Evolutionary conservation across 2,329 filamentous ascomycete species (phyloP).

Genomic region (Fusarium beomiforme): DNA sequence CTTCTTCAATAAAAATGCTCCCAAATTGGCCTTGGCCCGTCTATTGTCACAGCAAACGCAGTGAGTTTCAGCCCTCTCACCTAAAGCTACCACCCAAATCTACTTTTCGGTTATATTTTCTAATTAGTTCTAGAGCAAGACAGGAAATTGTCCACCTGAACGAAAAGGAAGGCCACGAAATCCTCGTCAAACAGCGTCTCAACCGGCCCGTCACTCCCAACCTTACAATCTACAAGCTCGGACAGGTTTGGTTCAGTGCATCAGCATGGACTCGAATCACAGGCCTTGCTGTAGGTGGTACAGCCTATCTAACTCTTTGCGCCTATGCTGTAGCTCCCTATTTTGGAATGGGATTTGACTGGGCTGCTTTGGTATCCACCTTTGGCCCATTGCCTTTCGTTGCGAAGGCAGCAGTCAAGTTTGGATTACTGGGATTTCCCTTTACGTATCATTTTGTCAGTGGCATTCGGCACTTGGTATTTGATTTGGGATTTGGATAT

Average conservation of each 20-base stretch:
- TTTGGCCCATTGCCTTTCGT: slow-evolving; percentile 12
- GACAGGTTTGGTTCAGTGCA: slow-evolving; percentile 24
- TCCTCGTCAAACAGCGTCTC: slow-evolving; percentile 17
- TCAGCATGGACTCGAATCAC: slow-evolving; percentile 30
- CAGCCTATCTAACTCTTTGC: slow-evolving; percentile 7
- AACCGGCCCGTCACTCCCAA: slow-evolving; percentile 17
- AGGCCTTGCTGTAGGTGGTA: slow-evolving; percentile 8
- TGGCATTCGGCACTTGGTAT: slow-evolving; percentile 21
- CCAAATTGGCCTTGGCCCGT: not conserved
- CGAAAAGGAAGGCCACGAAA: not conserved
- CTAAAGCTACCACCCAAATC: not conserved
- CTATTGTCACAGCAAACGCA: slow-evolving; percentile 11
- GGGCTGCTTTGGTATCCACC: not conserved
- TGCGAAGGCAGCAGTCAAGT: slow-evolving; percentile 8
- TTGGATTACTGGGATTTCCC: slow-evolving; percentile 19
- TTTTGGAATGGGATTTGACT: slow-evolving; percentile 10
- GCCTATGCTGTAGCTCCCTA: slow-evolving; percentile 8
- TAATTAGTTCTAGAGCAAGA: not conserved
- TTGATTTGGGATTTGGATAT: slow-evolving; percentile 24
- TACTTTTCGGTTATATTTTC: accelerated
- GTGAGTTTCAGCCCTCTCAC: not conserved
- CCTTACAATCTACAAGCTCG: slow-evolving; percentile 18
- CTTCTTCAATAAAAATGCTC: not conserved
- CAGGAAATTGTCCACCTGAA: not conserved
- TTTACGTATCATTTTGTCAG: slow-evolving; percentile 25